Conservation (phyloP, 176 grass and related monocot genomes). For the Hordeum vulgare region DNA sequence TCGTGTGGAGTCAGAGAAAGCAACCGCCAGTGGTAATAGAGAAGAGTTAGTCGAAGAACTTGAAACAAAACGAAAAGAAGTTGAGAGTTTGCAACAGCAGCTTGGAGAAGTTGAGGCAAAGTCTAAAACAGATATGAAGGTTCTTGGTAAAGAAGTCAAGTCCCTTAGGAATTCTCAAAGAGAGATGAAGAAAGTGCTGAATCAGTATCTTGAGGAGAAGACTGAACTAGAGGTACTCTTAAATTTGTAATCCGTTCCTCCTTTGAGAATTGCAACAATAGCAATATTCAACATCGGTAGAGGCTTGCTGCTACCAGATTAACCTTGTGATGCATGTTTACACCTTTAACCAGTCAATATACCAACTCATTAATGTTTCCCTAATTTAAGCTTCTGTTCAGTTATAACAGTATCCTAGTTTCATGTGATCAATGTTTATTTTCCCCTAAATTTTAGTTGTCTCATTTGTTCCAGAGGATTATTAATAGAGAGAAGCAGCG, state of each 20-base stretch:
- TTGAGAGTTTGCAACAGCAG: constrained; percentile 51
- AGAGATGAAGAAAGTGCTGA: constrained; percentile 70
- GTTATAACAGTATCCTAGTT: background rate
- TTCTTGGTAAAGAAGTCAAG: constrained; percentile 95
- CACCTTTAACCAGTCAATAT: background rate
- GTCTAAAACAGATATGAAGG: constrained; percentile 89
- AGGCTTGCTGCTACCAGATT: constrained; percentile 4
- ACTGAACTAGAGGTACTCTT: constrained; percentile 71
- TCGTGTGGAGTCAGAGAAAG: constrained; percentile 60
- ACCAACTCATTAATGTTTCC: background rate
- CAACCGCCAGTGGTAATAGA: constrained; percentile 54
- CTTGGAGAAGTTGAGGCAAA: constrained; percentile 80
- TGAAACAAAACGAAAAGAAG: constrained; percentile 60
- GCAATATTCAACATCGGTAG: constrained; percentile 9
- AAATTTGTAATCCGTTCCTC: background rate
- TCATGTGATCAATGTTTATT: background rate
- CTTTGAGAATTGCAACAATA: background rate
- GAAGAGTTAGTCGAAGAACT: constrained; percentile 62
- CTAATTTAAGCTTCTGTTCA: background rate
- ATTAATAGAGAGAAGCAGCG: constrained; percentile 50
- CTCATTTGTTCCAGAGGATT: constrained; percentile 44
- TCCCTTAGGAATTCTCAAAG: constrained; percentile 83
- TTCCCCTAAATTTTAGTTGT: constrained; percentile 6
- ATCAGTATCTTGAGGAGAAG: constrained; percentile 73
- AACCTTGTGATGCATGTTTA: background rate